These are phyloP conservation scores for Ascoidea rubescens DNA, from an alignment of 805 yeast genomes.

Conservation along the genomic window DNA sequence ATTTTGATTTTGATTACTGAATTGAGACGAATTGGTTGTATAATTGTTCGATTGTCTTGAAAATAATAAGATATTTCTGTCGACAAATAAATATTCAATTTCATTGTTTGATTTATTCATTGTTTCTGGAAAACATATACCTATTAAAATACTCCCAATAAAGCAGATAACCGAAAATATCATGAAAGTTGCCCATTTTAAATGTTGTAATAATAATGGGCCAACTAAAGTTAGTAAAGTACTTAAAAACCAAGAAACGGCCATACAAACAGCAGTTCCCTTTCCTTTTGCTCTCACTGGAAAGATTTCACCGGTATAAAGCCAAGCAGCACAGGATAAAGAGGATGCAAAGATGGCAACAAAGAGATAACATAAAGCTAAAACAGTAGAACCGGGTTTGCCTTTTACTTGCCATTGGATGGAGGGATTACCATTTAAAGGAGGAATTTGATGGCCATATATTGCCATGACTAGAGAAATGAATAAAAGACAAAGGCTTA, in stretches of 20 bases:
- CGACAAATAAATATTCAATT: conserved; percentile 14
- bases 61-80: too few species aligned
- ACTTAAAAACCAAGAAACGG: conserved; percentile 29
- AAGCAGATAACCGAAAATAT: conserved; percentile 23
- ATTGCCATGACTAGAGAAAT: conserved; percentile 23
- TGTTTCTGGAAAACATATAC: conserved; percentile 31
- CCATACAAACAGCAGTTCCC: conserved; percentile 32
- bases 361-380: conserved; percentile 30
- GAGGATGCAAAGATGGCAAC: conserved; percentile 33
- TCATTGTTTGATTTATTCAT: conserved; percentile 16
- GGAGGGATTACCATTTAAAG: conserved; percentile 20
- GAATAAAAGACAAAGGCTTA: conserved; percentile 21
- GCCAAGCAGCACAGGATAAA: conserved; percentile 32
- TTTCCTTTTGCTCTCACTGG: conserved; percentile 30
- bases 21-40: too few species aligned
- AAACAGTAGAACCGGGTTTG: conserved; percentile 25
- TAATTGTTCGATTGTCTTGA: too few species aligned
- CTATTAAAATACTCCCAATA: conserved; percentile 17
- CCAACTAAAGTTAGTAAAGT: conserved; percentile 24
- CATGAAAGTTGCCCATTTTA: conserved; percentile 27
- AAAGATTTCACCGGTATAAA: conserved; percentile 36
- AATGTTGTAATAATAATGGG: conserved; percentile 23
- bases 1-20: too few species aligned
- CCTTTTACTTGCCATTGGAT: conserved; percentile 22
- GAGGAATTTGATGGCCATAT: conserved; percentile 21